These are phyloP conservation scores for Triticum urartu DNA, from an alignment of 176 grass and related monocot genomes.

Conservation along the genomic window DNA sequence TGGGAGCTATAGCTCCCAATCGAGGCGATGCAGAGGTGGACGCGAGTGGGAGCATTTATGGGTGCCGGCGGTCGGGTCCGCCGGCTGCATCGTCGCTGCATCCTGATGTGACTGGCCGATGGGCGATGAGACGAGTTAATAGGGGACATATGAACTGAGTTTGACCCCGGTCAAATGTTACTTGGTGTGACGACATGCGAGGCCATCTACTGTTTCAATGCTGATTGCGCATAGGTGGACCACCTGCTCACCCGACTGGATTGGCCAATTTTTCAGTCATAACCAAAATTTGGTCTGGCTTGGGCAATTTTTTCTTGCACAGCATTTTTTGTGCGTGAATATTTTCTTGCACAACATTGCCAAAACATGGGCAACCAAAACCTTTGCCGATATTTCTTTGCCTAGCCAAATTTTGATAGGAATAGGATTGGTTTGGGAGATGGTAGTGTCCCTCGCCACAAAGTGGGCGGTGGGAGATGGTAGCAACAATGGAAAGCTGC, in stretches of 20 bases:
- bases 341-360: background rate
- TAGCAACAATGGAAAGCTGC: too few relatives aligned
- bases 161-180: constrained; percentile 34
- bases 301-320: background rate
- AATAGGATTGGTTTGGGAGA: too few relatives aligned
- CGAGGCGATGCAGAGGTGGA: background rate
- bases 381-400: too few relatives aligned
- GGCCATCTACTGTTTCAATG: background rate
- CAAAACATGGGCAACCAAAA: background rate
- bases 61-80: background rate
- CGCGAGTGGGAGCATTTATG: constrained; percentile 13
- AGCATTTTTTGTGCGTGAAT: background rate
- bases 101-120: constrained; percentile 19
- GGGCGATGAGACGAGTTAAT: constrained; percentile 18
- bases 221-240: background rate
- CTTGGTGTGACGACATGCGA: background rate
- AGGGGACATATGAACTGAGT: constrained; percentile 1
- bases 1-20: background rate
- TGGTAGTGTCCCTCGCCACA: too few relatives aligned
- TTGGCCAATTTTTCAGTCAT: background rate
- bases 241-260: background rate
- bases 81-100: background rate
- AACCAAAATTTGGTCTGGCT: background rate
- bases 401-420: too few relatives aligned
- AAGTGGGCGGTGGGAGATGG: too few relatives aligned